Base-by-base conservation (phyloP, 208 protist species). In the Leptomonas seymouri region DNA sequence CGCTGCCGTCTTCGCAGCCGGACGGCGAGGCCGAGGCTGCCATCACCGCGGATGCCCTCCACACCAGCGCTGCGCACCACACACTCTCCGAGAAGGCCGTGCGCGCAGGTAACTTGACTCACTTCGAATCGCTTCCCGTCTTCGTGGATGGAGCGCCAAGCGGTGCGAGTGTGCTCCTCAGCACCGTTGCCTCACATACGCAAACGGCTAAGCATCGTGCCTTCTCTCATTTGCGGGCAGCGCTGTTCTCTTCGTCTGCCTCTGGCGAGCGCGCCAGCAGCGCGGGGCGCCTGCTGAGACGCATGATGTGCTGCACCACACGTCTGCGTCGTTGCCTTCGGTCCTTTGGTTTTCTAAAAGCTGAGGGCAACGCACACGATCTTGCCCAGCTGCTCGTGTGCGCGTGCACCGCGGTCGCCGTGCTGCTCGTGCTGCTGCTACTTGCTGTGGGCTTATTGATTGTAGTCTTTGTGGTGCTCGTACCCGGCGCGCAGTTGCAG, bases 341-440 rank as follows among this genome's bases (percentile, higher is more conserved):
- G 20, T 18, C 46, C 20, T 28, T 66, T 14, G 63, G 61, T 15
- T 34, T 70, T 21, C 8, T 65, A 9, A 49, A 53, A 20, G 70
- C 57, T 1, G 60, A 55, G 15, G 62, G 58, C 7, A 21, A 50
- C 23, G 14, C 31, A 1, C 23, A 6, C 3, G 46, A 45, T 3
- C 27, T 36, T 15, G n/a, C 45, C 15, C 54, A 44, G 39, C 46
- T 55, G 20, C 71, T 69, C 16, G 62, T 46, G 12, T 76, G 71
- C 41, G 56, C 63, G n/a, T 69, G 71, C 31, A 49, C 63, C 0
- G 27, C 71, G 0, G 21, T 70, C 0, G 71, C 56, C 2, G 62
- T 16, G 16, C 41, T 76, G 39, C 48, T 65, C 21, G 34, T 70
- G 27, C 56, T 76, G 27, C 71, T 76, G 0, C n/a, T 76, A 8